Conservation (phyloP, 2,329 filamentous ascomycete species). For the Fusarium redolens region DNA sequence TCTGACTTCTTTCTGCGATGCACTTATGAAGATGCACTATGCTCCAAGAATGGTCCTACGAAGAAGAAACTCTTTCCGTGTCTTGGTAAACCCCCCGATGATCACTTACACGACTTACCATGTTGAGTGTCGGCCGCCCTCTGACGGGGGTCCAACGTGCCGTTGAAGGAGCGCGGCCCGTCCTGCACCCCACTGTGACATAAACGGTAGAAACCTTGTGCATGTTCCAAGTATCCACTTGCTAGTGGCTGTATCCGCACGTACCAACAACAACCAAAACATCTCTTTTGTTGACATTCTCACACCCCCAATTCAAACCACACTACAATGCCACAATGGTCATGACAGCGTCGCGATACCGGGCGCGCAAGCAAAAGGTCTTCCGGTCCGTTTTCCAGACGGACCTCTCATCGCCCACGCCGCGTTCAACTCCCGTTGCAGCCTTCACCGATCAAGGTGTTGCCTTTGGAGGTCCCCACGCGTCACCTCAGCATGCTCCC, state of each 20-base stretch:
- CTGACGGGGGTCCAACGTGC: background rate
- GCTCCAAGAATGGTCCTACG: background rate
- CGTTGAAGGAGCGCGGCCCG: conserved; percentile 24
- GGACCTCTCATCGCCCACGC: conserved; percentile 62
- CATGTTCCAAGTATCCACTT: background rate
- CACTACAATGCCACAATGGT: conserved; percentile 34
- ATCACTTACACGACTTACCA: conserved; percentile 15
- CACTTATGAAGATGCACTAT: background rate
- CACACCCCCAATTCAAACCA: conserved; percentile 27
- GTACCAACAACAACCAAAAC: conserved; percentile 29
- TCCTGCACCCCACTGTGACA: conserved; percentile 15
- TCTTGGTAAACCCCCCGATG: background rate
- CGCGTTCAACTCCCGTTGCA: conserved; percentile 49
- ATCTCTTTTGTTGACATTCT: conserved; percentile 31
- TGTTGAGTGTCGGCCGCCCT: conserved; percentile 15
- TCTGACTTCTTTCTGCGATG: background rate
- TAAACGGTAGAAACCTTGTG: conserved; percentile 21
- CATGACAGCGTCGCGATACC: conserved; percentile 58
- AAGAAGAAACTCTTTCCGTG: background rate
- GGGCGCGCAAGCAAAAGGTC: conserved; percentile 60
- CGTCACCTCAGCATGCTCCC: conserved; percentile 32
- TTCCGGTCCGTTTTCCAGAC: conserved; percentile 68
- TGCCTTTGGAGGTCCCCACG: conserved; percentile 58
- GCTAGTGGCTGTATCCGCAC: conserved; percentile 20
- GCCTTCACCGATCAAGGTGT: conserved; percentile 56